phyloP scores from a whole-genome alignment of 1,284 basidiomycete genomes.

The Leucoagaricus sp. region DNA sequence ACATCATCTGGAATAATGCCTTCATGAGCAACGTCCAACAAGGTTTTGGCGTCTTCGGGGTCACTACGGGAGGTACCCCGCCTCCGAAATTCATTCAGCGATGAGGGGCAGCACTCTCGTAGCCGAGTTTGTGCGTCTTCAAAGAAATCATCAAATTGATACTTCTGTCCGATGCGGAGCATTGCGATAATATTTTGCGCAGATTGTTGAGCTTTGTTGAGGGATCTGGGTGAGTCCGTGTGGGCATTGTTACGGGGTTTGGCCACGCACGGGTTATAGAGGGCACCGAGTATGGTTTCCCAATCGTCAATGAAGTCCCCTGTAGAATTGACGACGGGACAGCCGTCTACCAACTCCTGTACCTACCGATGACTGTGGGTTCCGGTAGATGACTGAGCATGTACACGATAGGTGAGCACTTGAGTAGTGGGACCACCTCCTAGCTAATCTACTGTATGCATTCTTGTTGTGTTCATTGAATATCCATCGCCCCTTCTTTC shows the following conservation, averaged over 20 bases:
- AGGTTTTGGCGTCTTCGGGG: background rate
- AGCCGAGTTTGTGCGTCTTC: background rate
- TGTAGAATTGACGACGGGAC: constrained; percentile 15
- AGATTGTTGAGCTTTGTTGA: background rate
- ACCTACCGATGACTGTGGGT: too few species aligned
- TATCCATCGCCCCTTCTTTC: too few species aligned
- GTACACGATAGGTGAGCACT: too few species aligned
- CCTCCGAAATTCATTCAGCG: background rate
- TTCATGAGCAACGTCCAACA: background rate
- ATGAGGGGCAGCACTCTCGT: background rate
- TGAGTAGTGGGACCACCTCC: too few species aligned
- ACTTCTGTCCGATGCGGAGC: background rate
- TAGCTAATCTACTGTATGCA: too few species aligned
- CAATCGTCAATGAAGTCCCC: constrained; percentile 17
- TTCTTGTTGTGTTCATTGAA: too few species aligned
- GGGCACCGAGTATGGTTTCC: constrained; percentile 12
- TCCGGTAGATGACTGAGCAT: too few species aligned
- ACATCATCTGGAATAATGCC: background rate
- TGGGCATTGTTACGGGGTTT: background rate
- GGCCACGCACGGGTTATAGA: constrained; percentile 14
- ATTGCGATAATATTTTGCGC: background rate
- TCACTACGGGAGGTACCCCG: background rate
- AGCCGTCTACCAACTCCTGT: constrained; percentile 18
- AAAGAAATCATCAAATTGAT: background rate
- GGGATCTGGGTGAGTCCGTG: background rate